Percentiles rank a stretch among this genome's conserved stretches.
Evolutionary conservation across 768 basidiomycete genomes (phyloP).

Genomic region (Auricularia sp.): DNA sequence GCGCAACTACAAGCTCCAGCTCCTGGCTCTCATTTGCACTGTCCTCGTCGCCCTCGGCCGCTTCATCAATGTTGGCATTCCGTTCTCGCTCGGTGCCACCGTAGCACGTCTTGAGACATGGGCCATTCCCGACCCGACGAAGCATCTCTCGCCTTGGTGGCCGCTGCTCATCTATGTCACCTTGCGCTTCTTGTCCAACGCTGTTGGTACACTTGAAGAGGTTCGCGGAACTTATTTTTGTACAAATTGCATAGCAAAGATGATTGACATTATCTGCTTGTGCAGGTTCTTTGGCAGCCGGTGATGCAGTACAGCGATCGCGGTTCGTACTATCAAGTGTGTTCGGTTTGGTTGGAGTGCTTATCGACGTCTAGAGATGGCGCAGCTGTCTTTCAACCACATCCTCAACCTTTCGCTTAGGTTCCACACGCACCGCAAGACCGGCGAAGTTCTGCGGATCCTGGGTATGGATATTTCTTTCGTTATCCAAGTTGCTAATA

Average conservation of each 20-base stretch:
- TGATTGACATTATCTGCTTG: conserved; percentile 25
- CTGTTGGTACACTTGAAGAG: conserved; percentile 59
- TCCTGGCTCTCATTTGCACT: conserved; percentile 64
- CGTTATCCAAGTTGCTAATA: background rate
- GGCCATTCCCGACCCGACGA: conserved; percentile 18
- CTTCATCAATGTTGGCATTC: conserved; percentile 63
- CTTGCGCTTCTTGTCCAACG: conserved; percentile 65
- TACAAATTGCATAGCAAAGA: conserved; percentile 8
- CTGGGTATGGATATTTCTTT: conserved; percentile 20
- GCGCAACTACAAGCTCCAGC: conserved; percentile 53
- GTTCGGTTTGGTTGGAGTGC: background rate
- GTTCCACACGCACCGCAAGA: conserved; percentile 74
- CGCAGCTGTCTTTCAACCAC: conserved; percentile 75
- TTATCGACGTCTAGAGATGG: conserved; percentile 52
- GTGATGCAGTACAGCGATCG: conserved; percentile 85
- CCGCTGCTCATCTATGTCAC: conserved; percentile 59
- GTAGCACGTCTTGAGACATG: conserved; percentile 41
- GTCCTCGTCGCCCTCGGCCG: conserved; percentile 64
- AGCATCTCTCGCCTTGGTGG: conserved; percentile 46
- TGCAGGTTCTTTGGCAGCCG: conserved; percentile 70
- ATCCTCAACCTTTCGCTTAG: conserved; percentile 77
- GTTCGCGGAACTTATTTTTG: conserved; percentile 20
- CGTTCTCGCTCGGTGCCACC: conserved; percentile 59
- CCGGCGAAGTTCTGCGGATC: conserved; percentile 76
- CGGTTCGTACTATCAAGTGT: conserved; percentile 25